These are phyloP conservation scores for Fusarium zealandicum DNA, from an alignment of 2,329 filamentous ascomycete genomes.

Conservation along the genomic window DNA sequence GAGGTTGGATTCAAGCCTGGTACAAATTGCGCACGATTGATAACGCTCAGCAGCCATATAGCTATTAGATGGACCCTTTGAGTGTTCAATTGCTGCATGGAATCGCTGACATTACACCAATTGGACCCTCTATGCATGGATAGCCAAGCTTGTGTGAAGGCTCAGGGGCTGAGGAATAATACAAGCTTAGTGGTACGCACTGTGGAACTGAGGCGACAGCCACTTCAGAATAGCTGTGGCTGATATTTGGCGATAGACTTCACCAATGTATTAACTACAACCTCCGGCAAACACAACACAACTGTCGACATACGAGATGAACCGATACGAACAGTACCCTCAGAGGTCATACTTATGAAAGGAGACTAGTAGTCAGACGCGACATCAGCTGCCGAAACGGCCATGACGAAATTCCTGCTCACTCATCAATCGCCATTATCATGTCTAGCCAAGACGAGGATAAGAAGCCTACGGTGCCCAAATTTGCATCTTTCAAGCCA, in stretches of 20 bases:
- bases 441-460: constrained; percentile 42
- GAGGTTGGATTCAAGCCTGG: not conserved
- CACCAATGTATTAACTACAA: not conserved
- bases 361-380: not conserved
- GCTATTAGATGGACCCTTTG: too few species aligned
- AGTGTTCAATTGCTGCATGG: too few species aligned
- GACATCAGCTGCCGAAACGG: not conserved
- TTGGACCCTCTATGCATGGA: too few species aligned
- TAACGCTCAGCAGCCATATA: too few species aligned
- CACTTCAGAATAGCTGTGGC: constrained; percentile 18
- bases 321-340: not conserved
- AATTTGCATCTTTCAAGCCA: constrained; percentile 74
- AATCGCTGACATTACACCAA: too few species aligned
- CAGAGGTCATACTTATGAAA: not conserved
- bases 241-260: constrained; percentile 6
- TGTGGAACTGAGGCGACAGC: too few species aligned
- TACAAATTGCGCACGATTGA: too few species aligned
- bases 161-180: too few species aligned
- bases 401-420: constrained; percentile 18
- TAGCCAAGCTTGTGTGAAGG: too few species aligned
- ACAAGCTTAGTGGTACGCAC: too few species aligned
- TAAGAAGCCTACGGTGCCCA: constrained; percentile 59
- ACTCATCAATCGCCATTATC: constrained; percentile 10
- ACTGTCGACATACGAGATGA: not conserved
- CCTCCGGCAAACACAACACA: constrained; percentile 15